Evolutionary conservation across 140 eudicot genomes (phyloP).

Genomic region (Bidens hawaiensis): DNA sequence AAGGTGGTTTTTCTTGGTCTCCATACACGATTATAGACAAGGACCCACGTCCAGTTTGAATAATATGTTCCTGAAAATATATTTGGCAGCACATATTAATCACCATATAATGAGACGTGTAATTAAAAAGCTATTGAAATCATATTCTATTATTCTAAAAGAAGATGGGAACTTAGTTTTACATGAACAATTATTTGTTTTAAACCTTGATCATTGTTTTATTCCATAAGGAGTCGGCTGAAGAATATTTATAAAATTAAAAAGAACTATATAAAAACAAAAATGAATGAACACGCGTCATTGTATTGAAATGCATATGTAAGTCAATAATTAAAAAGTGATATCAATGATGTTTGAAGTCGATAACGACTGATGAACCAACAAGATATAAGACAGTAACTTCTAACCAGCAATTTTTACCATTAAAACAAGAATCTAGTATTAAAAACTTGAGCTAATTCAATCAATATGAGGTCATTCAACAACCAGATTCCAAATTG

Average conservation of each 20-base stretch:
- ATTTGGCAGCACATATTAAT: slow-evolving; percentile 6
- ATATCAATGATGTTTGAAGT: slow-evolving; percentile 9
- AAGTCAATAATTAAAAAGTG: slow-evolving; percentile 22
- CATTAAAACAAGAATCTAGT: slow-evolving; percentile 17
- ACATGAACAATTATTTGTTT: slow-evolving; percentile 1
- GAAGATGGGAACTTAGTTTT: too few relatives aligned
- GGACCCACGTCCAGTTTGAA: slow-evolving; percentile 77
- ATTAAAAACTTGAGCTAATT: slow-evolving; percentile 14
- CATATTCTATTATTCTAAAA: too few relatives aligned
- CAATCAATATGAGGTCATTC: neutral
- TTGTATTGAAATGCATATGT: too few relatives aligned
- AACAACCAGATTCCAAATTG: neutral
- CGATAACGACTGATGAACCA: slow-evolving; percentile 28
- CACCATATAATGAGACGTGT: neutral
- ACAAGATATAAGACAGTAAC: slow-evolving; percentile 27
- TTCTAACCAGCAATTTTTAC: slow-evolving; percentile 20
- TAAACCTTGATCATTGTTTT: slow-evolving; percentile 13
- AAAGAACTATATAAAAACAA: slow-evolving; percentile 11
- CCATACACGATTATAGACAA: slow-evolving; percentile 96
- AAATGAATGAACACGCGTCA: neutral
- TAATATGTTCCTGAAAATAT: slow-evolving; percentile 67
- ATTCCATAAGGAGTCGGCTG: slow-evolving; percentile 1
- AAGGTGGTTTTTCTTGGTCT: slow-evolving; percentile 89
- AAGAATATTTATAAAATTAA: neutral
- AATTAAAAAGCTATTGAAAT: neutral